Percentiles rank a stretch among this genome's conserved stretches.
These are phyloP conservation scores for Acmispon strigosus DNA, from an alignment of 306 rosid species.

Conservation along the genomic window DNA sequence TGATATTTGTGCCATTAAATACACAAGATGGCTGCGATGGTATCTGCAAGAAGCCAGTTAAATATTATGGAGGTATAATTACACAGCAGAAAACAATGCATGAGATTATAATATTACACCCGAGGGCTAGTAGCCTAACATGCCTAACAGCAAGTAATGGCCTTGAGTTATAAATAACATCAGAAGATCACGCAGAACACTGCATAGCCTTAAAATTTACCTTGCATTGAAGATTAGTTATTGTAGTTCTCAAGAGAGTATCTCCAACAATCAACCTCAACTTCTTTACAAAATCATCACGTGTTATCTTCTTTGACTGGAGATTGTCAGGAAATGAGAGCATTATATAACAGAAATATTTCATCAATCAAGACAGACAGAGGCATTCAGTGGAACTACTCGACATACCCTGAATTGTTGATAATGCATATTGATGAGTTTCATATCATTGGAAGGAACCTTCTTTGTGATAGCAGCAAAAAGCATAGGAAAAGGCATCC, in stretches of 20 bases:
- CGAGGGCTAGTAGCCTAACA: background rate
- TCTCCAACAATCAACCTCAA: slow-evolving; percentile 72
- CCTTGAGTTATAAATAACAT: background rate
- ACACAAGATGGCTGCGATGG: slow-evolving; percentile 20
- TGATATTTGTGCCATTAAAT: background rate
- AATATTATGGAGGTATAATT: background rate
- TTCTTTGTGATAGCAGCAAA: slow-evolving; percentile 55
- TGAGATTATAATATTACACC: background rate
- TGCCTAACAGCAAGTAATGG: background rate
- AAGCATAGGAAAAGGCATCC: slow-evolving; percentile 86
- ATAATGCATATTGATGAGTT: slow-evolving; percentile 40
- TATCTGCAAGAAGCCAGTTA: slow-evolving; percentile 34
- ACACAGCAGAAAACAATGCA: background rate
- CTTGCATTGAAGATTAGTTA: slow-evolving; percentile 62
- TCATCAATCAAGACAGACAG: background rate
- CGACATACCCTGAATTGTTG: slow-evolving; percentile 54
- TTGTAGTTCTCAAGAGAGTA: slow-evolving; percentile 54
- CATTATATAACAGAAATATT: background rate
- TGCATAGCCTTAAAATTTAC: slow-evolving; percentile 24
- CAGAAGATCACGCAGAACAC: background rate
- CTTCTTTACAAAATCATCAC: slow-evolving; percentile 59
- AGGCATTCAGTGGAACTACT: background rate
- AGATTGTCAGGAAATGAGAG: background rate
- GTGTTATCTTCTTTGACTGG: slow-evolving; percentile 57
- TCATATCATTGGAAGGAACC: slow-evolving; percentile 54